phyloP scores from a whole-genome alignment of 2,329 filamentous ascomycete genomes.

The Ascochyta rabiei region DNA sequence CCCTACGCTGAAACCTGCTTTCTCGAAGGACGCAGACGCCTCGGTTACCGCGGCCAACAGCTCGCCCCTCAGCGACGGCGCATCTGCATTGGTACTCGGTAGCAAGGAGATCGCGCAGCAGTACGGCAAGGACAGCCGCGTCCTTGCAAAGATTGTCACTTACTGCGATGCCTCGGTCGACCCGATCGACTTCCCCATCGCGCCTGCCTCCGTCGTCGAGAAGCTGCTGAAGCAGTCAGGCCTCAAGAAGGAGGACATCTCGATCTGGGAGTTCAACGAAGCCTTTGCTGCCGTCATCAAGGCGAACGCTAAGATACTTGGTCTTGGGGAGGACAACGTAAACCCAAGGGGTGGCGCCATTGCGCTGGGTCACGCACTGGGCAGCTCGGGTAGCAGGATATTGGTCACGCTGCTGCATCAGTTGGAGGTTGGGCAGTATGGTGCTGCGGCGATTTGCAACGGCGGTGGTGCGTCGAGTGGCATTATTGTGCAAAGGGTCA shows the following conservation, averaged over 20 bases:
- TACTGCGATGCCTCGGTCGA: slow-evolving; percentile 88
- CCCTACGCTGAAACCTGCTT: slow-evolving; percentile 85
- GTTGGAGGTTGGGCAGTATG: slow-evolving; percentile 89
- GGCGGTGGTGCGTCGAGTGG: slow-evolving; percentile 92
- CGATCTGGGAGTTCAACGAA: slow-evolving; percentile 98
- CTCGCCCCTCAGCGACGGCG: slow-evolving; percentile 93
- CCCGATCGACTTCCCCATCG: slow-evolving; percentile 91
- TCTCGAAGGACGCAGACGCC: slow-evolving; percentile 85
- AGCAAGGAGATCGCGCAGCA: slow-evolving; percentile 80
- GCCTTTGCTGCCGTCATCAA: slow-evolving; percentile 96
- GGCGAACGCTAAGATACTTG: slow-evolving; percentile 91
- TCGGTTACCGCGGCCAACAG: slow-evolving; percentile 95
- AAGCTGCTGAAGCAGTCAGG: slow-evolving; percentile 87
- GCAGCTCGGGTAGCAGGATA: slow-evolving; percentile 91
- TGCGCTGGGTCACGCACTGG: slow-evolving; percentile 87
- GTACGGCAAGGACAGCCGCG: slow-evolving; percentile 77
- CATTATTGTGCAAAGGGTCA: slow-evolving; percentile 83
- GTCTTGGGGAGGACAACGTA: slow-evolving; percentile 77
- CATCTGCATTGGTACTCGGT: slow-evolving; percentile 84
- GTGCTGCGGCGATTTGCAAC: slow-evolving; percentile 95
- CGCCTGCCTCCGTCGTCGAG: slow-evolving; percentile 89
- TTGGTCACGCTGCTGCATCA: slow-evolving; percentile 90
- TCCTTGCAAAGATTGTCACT: slow-evolving; percentile 84
- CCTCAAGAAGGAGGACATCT: slow-evolving; percentile 88
- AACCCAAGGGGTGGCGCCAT: slow-evolving; percentile 92